Evolutionary conservation across 148 eudicot species (phyloP), one percentile per base, ranked within the genome.

Genomic region (Salicornia ramosissima): DNA sequence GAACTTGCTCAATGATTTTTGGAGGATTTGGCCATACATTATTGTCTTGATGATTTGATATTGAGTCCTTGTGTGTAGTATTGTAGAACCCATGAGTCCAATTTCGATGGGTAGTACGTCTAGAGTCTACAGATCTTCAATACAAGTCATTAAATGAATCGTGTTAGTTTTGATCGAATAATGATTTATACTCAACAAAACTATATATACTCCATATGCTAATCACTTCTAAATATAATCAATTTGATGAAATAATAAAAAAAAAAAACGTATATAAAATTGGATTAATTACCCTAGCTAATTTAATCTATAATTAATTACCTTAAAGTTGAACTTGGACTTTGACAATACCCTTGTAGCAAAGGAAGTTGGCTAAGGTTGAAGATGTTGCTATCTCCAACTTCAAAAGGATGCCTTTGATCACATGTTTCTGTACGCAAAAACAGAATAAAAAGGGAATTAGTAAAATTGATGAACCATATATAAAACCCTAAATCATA

Each of bases 341-440:
- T 68, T 76, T 78, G 90, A 56, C 77, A 77, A 64, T 77, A 81
- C 53, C 84, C 78, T 78, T 86, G 87, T 34, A 86, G 80, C 79
- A 88, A 74, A 28, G 90, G 90, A 39, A 88, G 81, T 67, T 86
- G 94, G 81, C 88, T 86, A 40, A 88, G 84, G 64, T 82, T 86
- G 78, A 80, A 88, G 46, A 88, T 80, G 56, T 86, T 84, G 53
- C 79, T 83, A 80, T 86, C 90, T 65, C 81, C 78, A 33, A 79
- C 78, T 39, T 83, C 87, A 79, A 76, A 72, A 55, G 76, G 46
- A 64, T 50, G 75, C 78, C 78, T 84, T 58, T 81, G 82, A 74
- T 80, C 83, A 56, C 57, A 68, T 47, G 73, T 29, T 60, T 64
- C 40, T 9, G 6, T 6, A n/a, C 53, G 6, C 49, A 45, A 39